Evolutionary conservation across 2,329 filamentous ascomycete species (phyloP).

Genomic region (Tolypocladium amazonense): DNA sequence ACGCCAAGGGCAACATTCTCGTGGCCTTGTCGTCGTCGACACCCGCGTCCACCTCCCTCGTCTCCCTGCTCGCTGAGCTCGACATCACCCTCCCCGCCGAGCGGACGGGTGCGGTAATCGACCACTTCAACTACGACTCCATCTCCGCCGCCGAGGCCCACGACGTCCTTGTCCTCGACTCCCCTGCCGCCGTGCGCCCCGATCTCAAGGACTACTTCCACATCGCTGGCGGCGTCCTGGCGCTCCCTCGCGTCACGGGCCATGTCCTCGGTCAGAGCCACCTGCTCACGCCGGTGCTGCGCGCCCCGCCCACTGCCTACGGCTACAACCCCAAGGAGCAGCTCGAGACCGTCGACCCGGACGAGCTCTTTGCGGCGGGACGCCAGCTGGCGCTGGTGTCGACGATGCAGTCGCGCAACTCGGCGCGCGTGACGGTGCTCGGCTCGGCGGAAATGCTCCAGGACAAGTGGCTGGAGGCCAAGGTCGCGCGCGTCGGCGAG

Average conservation of each 20-base stretch:
- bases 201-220: constrained; percentile 71
- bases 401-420: constrained; percentile 83
- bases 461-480: constrained; percentile 79
- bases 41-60: constrained; percentile 60
- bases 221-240: constrained; percentile 46
- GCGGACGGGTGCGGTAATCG: constrained; percentile 75
- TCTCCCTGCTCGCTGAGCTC: constrained; percentile 73
- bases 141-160: constrained; percentile 69
- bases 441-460: constrained; percentile 81
- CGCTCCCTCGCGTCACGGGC: constrained; percentile 72
- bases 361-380: constrained; percentile 79
- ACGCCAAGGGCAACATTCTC: constrained; percentile 83
- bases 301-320: constrained; percentile 78
- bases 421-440: constrained; percentile 75
- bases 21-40: constrained; percentile 67
- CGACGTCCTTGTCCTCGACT: constrained; percentile 73
- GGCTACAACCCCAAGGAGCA: constrained; percentile 92
- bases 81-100: constrained; percentile 82
- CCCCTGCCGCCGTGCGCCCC: constrained; percentile 52
- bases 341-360: constrained; percentile 45
- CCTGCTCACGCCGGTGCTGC: constrained; percentile 70
- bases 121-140: constrained; percentile 91
- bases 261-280: constrained; percentile 71
- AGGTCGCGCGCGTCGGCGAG: constrained; percentile 51
- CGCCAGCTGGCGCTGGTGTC: constrained; percentile 78